Evolutionary conservation across 495 filamentous ascomycete species (phyloP).

Genomic region (Evansstolkia leycettana): DNA sequence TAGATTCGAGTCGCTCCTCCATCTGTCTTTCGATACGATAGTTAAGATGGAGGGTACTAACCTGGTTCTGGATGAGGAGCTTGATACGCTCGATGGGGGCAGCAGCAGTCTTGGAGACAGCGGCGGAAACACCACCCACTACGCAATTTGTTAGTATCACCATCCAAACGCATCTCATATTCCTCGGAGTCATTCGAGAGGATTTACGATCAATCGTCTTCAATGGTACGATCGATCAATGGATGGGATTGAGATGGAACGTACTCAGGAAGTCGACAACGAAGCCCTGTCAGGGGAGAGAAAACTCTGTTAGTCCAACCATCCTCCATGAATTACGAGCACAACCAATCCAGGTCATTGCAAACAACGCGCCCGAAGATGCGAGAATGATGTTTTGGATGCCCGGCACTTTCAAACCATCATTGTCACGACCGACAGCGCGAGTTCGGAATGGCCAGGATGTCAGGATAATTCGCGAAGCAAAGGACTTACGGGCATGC

Average conservation of each 20-base stretch:
- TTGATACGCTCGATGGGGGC: conserved; percentile 99
- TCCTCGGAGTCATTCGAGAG: no score
- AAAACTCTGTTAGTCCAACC: conserved; percentile 21
- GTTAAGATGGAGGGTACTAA: conserved; percentile 22
- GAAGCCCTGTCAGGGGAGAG: conserved; percentile 37
- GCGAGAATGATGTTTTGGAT: neutral
- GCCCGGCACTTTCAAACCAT: neutral
- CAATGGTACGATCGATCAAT: conserved; percentile 1
- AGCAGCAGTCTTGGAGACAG: conserved; percentile 99
- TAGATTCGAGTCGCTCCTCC: neutral
- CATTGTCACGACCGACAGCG: neutral
- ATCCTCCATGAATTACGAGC: neutral
- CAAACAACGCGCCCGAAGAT: neutral
- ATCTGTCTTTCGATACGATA: no score
- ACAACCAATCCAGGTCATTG: neutral
- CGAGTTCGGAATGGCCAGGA: neutral
- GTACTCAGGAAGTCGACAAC: conserved; percentile 97
- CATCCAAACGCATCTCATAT: no score
- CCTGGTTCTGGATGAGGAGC: conserved; percentile 99
- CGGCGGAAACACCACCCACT: conserved; percentile 99
- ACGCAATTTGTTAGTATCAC: conserved; percentile 20
- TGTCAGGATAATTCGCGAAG: neutral
- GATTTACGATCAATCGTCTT: no score
- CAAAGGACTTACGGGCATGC: conserved; percentile 56
- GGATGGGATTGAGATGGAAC: conserved; percentile 26